Base-by-base conservation (phyloP, 305 asterid genomes). In the Fraxinus ornus region DNA sequence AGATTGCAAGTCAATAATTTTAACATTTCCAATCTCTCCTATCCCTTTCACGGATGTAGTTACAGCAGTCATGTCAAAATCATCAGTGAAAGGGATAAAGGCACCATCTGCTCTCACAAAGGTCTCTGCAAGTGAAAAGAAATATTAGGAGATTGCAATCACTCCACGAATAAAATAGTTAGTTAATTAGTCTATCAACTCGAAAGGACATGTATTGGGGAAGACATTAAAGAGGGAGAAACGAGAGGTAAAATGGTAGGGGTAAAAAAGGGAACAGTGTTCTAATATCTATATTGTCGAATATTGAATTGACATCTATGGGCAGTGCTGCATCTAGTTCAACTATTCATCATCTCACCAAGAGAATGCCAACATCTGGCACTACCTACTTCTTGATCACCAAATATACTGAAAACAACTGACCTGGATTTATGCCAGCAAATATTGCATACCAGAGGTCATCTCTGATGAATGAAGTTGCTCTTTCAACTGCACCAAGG, bases 91-190 rank as follows among this genome's bases (percentile, higher is more conserved):
- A 41, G 99, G 99, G 82, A 96, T 93, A 80, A 96, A 96, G 75
- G 99, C 99, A 36, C 99, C 99, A 81, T 96, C 99, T 52, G 99
- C 99, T 92, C 99, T 89, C 55, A 96, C 99, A 86, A 92, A 96
- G 82, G 99, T 96, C 92, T 96, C 99, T 96, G 98, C 92, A 86
- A 8, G 73, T 70, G 55, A 30, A 83, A 60, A 26, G 35, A 79
- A 79, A 41, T 82, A 79, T 79, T 78, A 73, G 80, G 76, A 49
- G 78, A 83, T 81, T 26, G 76, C 49, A 55, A 55, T 28, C 72
- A 70, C 21, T 64, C 39, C 12, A 47, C 57, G 21, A 75, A 78
- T 49, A 82, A 37, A 79, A 47, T 12, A 74, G 32, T 49, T 73
- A 36, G 75, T 12, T 66, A 73, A 77, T 73, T 68, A 41, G 77